Evolutionary conservation across 1,284 basidiomycete genomes (phyloP).

Genomic region (Butyriboletus appendiculatus): DNA sequence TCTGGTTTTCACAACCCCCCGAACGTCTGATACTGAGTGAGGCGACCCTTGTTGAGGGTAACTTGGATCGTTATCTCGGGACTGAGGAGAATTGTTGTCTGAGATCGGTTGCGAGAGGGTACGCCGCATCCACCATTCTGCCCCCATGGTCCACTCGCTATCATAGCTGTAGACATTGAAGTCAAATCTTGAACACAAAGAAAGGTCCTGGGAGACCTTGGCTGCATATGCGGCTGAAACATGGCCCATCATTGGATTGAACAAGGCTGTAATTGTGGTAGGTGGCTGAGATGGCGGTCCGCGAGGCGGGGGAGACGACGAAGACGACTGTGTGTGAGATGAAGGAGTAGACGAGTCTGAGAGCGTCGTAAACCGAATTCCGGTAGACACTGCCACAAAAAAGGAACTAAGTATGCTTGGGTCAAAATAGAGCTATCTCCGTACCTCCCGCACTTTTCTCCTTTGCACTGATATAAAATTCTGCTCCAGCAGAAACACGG

Average conservation of each 20-base stretch:
- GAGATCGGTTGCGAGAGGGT: slow-evolving; percentile 22
- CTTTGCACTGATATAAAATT: slow-evolving; percentile 91
- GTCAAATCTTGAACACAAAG: slow-evolving; percentile 89
- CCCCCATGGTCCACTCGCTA: slow-evolving; percentile 93
- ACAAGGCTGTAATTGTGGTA: slow-evolving; percentile 91
- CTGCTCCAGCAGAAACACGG: slow-evolving; percentile 89
- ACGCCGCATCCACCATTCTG: slow-evolving; percentile 88
- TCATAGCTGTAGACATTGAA: slow-evolving; percentile 98
- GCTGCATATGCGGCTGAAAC: slow-evolving; percentile 92
- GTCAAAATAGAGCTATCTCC: not conserved
- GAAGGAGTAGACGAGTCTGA: slow-evolving; percentile 75
- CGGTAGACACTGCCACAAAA: slow-evolving; percentile 76
- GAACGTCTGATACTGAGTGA: slow-evolving; percentile 45
- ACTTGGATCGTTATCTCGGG: not conserved
- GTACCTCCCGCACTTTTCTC: slow-evolving; percentile 90
- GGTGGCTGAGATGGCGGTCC: slow-evolving; percentile 68
- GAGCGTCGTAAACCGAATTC: slow-evolving; percentile 88
- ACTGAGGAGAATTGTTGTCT: slow-evolving; percentile 5
- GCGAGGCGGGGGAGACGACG: slow-evolving; percentile 36
- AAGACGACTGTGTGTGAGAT: slow-evolving; percentile 47
- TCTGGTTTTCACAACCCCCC: slow-evolving; percentile 87
- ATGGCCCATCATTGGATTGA: slow-evolving; percentile 97
- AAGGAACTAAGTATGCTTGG: slow-evolving; percentile 5
- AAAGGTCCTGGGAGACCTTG: slow-evolving; percentile 83
- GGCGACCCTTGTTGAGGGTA: slow-evolving; percentile 8